These are phyloP conservation scores for Grosmannia clavigera DNA, from an alignment of 2,329 filamentous ascomycete genomes.

Conservation along the genomic window DNA sequence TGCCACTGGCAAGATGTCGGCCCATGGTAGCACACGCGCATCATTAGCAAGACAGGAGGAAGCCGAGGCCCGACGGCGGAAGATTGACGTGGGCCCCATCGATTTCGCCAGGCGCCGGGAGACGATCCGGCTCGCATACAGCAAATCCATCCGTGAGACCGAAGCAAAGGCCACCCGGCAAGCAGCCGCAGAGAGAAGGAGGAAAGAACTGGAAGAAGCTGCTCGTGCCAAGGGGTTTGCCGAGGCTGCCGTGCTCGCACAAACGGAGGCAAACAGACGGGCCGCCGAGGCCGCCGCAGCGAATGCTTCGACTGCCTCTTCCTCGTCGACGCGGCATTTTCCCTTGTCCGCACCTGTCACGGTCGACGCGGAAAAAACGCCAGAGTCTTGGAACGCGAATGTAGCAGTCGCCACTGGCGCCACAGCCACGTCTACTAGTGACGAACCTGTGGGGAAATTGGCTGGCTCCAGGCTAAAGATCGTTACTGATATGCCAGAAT, in stretches of 20 bases:
- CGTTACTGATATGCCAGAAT: conserved; percentile 5
- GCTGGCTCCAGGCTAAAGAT: not conserved
- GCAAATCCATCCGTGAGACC: conserved; percentile 65
- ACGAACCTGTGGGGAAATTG: no score
- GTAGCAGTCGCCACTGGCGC: not conserved
- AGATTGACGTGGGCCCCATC: conserved; percentile 57
- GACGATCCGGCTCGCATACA: conserved; percentile 75
- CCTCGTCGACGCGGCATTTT: not conserved
- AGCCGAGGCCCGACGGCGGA: conserved; percentile 29
- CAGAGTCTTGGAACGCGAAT: not conserved
- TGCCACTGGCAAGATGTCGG: conserved; percentile 29
- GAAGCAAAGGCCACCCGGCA: conserved; percentile 46
- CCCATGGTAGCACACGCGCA: conserved; percentile 11
- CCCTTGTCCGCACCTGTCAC: not conserved
- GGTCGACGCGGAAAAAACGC: not conserved
- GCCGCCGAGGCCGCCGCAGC: not conserved
- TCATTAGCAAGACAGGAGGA: conserved; percentile 24
- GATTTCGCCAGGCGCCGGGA: conserved; percentile 76
- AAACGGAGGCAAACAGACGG: conserved; percentile 13
- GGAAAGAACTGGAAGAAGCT: conserved; percentile 35
- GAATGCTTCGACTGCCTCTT: not conserved
- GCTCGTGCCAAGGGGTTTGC: conserved; percentile 28
- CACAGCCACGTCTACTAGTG: no score
- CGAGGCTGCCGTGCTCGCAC: conserved; percentile 20
- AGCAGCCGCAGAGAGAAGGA: conserved; percentile 40